phyloP scores from a whole-genome alignment of 495 filamentous ascomycete genomes.

The Choiromyces venosus region DNA sequence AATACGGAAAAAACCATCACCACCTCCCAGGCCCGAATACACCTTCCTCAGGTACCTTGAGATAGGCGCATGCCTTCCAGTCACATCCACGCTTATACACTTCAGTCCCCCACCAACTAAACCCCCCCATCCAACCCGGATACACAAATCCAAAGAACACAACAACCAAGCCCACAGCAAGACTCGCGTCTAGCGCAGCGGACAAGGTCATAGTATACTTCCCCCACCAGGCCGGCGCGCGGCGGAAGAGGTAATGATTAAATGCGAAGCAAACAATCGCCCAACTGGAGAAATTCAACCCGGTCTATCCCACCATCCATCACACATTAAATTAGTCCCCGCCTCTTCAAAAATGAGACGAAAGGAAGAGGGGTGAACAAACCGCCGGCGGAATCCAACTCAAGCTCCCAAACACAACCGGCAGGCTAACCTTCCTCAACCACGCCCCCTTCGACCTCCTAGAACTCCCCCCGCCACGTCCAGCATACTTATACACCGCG shows the following conservation, averaged over 20 bases:
- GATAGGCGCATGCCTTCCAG: constrained; percentile 59
- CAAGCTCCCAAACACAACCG: constrained; percentile 66
- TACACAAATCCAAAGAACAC: constrained; percentile 80
- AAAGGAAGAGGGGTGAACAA: constrained; percentile 14
- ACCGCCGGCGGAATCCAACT: constrained; percentile 75
- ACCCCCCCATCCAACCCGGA: constrained; percentile 58
- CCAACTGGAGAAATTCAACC: constrained; percentile 78
- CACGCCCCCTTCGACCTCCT: constrained; percentile 37
- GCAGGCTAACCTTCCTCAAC: constrained; percentile 62
- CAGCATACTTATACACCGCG: constrained; percentile 47
- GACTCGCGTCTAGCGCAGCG: constrained; percentile 73
- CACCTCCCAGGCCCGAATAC: constrained; percentile 57
- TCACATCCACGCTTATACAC: constrained; percentile 62
- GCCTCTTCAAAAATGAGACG: neutral
- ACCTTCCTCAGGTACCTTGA: constrained; percentile 50
- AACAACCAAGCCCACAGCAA: constrained; percentile 71
- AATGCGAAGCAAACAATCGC: constrained; percentile 75
- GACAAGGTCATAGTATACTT: constrained; percentile 86
- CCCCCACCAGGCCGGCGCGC: constrained; percentile 69
- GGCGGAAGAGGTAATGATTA: constrained; percentile 64
- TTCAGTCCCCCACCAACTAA: constrained; percentile 73
- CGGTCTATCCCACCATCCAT: constrained; percentile 49
- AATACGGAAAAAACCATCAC: constrained; percentile 41
- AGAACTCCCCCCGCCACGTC: constrained; percentile 36
- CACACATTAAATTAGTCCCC: constrained; percentile 17